Evolutionary conservation across 768 basidiomycete species (phyloP), one percentile per base, ranked within the genome.

Genomic region (Nevesoporus exiguus): DNA sequence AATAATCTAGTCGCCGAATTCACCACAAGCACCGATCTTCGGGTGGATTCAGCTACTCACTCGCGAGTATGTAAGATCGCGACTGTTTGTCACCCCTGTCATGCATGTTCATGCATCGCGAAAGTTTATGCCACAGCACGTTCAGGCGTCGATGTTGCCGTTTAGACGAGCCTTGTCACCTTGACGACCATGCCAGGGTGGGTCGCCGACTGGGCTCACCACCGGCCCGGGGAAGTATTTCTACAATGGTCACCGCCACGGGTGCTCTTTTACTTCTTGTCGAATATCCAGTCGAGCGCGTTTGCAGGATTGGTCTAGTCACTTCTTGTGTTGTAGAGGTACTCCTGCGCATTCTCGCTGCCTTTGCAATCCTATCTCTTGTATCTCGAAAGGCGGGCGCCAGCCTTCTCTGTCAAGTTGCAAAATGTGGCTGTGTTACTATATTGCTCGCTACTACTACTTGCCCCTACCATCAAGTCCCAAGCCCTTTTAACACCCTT

Each of bases 71-170:
- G n/a, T n/a, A n/a, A n/a, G 78, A 66, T 34, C 29, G 14, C 17
- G 7, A 30, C 19, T 2, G 14, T 30, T n/a, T 27, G 25, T 15
- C 31, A 42, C 57, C 42, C 41, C 42, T 25, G 31, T 37, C 50
- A 17, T 53, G 30, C 31, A 57, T 51, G 49, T 39, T 56, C 42
- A 62, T 51, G 39, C 30, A 27, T 22, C 5, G 8, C 37, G 45
- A 21, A 61, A 87, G 87, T 77, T n/a, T 90, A 87, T 60, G 71
- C 74, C 4, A 55, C 74, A 9, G 74, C 76, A 1, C 88, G 87
- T 65, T 51, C 52, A 24, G 59, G 61, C 0, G 64, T 65, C 42
- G 78, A 79, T 29, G 44, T 73, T 21, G 74, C 73, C 15, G 57
- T 85, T 41, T 55, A 73, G 10, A 51, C 74, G 5, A 66, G 70